These are phyloP conservation scores for Nannochloropsis gaditana DNA, from an alignment of 108 stramenopile species.

Conservation along the genomic window DNA sequence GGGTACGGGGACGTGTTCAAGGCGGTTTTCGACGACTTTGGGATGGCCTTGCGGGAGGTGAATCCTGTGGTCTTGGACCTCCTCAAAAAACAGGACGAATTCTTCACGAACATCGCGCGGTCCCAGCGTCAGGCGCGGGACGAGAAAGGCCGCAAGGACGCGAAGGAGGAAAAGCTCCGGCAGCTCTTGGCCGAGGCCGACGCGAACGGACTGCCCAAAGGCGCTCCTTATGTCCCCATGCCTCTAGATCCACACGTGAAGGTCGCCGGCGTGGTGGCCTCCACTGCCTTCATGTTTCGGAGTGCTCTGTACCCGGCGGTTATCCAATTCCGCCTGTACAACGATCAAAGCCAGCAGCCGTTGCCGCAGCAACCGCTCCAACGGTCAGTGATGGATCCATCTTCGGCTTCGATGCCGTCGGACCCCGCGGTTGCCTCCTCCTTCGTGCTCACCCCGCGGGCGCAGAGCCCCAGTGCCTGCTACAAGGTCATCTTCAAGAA, in stretches of 20 bases:
- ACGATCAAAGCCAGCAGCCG: constrained; percentile 18
- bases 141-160: constrained; percentile 59
- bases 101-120: constrained; percentile 36
- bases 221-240: constrained; percentile 65
- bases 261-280: constrained; percentile 52
- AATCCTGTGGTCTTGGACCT: constrained; percentile 30
- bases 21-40: constrained; percentile 66
- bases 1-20: constrained; percentile 71
- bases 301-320: constrained; percentile 92
- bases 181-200: constrained; percentile 57
- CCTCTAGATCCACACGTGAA: constrained; percentile 79
- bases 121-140: constrained; percentile 65
- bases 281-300: constrained; percentile 72
- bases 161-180: constrained; percentile 72
- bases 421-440: background rate
- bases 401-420: background rate
- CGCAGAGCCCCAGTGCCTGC: background rate
- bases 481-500: constrained; percentile 84
- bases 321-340: constrained; percentile 63
- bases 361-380: background rate
- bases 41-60: constrained; percentile 55
- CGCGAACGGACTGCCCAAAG: constrained; percentile 23
- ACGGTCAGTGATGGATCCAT: background rate
- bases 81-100: constrained; percentile 44
- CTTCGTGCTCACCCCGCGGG: background rate